Conservation (phyloP, 169 alveolate species). For the Eimeria necatrix region DNA sequence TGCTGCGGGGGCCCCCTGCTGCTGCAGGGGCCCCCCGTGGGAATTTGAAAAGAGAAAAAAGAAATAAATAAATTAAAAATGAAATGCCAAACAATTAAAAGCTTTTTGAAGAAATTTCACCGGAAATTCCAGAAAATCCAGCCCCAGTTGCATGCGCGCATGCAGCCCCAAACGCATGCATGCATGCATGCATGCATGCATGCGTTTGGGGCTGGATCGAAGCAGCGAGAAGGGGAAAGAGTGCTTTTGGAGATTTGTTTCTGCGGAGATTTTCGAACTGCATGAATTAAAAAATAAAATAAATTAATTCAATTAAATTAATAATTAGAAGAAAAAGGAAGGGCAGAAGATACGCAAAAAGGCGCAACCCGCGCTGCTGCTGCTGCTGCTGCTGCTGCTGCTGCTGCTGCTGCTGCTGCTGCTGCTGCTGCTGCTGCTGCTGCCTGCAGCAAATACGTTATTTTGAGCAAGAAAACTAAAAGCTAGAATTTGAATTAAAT, state of each 20-base stretch:
- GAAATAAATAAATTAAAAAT: too few relatives aligned
- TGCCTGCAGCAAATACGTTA: background rate
- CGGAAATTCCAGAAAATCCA: background rate
- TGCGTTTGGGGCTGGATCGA: background rate
- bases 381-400: background rate
- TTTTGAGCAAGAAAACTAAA: background rate
- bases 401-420: constrained; percentile 48
- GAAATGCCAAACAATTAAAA: too few relatives aligned
- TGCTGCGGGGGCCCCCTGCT: too few relatives aligned
- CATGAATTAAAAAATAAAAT: too few relatives aligned
- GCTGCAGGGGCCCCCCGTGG: too few relatives aligned
- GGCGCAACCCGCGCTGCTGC: too few relatives aligned
- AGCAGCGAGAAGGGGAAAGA: too few relatives aligned
- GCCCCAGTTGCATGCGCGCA: background rate
- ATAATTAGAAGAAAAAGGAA: background rate
- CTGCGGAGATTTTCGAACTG: too few relatives aligned
- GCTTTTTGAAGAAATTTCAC: too few relatives aligned
- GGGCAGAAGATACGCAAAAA: background rate
- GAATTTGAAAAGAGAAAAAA: too few relatives aligned
- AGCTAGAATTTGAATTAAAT: background rate
- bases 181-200: constrained; percentile 59
- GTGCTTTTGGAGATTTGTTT: too few relatives aligned
- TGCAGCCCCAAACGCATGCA: constrained; percentile 23
- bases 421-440: background rate
- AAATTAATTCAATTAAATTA: too few relatives aligned